Evolutionary conservation across 257 asterid species (phyloP), one percentile per base, ranked within the genome.

Genomic region (Cruciata laevipes): DNA sequence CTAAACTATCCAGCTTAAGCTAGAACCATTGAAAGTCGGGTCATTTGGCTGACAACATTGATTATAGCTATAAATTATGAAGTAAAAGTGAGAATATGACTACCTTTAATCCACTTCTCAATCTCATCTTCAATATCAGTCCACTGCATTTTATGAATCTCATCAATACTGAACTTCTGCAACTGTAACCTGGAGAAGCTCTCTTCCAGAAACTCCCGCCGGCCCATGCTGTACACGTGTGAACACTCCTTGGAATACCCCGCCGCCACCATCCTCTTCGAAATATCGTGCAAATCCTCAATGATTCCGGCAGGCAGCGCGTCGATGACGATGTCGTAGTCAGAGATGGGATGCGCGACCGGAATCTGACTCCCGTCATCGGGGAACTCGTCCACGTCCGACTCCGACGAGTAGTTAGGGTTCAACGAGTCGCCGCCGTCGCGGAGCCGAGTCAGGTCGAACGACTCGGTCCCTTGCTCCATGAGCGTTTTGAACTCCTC

Each of bases 81-180:
- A 47, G n/a, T 4, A 47, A 40, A 11, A 42, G 11, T 11, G 20
- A 47, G n/a, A 47, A 16, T 14, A 17, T 14, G 16, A 47, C n/a
- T 47, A 47, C 92, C 95, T 67, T 90, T 94, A 55, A 85, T 84
- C 99, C 99, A 94, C 78, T 87, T 87, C 67, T 90, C 97, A 18
- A 90, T 90, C 79, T 88, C 99, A 13, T 94, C 96, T 72, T 85
- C 97, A 7, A 94, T 86, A 74, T 84, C 87, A 23, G 82, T 67
- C 99, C 97, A 94, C 78, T 79, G 95, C 96, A 88, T 88, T 69
- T 87, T 81, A 80, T 94, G 95, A 38, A 90, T 88, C 37, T 94
- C 95, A 14, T 94, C 99, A 52, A 83, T 87, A 77, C 95, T 94
- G 60, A 90, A 86, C 83, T 86, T 94, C 81, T 83, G 89, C 57